A percentile compares a stretch with the other conserved stretches of the same genome.
These are phyloP conservation scores for Lepidium sativum DNA, from an alignment of 345 rosid species.

Conservation along the genomic window DNA sequence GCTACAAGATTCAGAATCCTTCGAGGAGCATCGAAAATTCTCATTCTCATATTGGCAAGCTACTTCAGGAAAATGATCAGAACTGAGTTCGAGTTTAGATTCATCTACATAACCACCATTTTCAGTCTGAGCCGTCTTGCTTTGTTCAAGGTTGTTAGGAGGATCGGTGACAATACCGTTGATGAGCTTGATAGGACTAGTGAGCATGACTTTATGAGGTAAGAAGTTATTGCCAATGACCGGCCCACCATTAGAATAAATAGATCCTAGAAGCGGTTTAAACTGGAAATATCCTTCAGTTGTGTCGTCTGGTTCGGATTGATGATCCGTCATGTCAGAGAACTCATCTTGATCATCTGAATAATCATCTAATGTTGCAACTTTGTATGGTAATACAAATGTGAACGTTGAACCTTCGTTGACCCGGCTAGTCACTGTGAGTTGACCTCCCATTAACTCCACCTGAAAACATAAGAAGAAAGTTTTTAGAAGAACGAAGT, in stretches of 20 bases:
- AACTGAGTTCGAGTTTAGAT: constrained; percentile 44
- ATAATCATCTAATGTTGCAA: constrained; percentile 44
- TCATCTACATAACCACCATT: constrained; percentile 53
- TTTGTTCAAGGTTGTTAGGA: constrained; percentile 25
- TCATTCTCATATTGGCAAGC: constrained; percentile 23
- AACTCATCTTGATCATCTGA: constrained; percentile 79
- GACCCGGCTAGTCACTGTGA: constrained; percentile 80
- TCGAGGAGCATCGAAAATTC: constrained; percentile 7
- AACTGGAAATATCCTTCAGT: constrained; percentile 71
- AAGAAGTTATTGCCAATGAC: constrained; percentile 4
- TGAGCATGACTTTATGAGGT: constrained; percentile 31
- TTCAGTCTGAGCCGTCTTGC: constrained; percentile 35
- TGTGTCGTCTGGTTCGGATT: constrained; percentile 49
- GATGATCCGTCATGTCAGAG: constrained; percentile 57
- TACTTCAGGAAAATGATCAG: constrained; percentile 31
- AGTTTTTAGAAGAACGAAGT: background rate
- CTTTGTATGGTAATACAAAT: constrained; percentile 73
- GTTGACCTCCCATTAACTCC: constrained; percentile 92
- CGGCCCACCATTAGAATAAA: constrained; percentile 20
- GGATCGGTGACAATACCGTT: constrained; percentile 20
- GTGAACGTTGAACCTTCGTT: constrained; percentile 79
- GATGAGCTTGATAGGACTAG: constrained; percentile 28
- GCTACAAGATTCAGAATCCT: constrained; percentile 22
- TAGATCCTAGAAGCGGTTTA: constrained; percentile 44
- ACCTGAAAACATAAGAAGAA: constrained; percentile 38